A percentile compares a stretch with the other conserved stretches of the same genome.
Evolutionary conservation across 2,329 filamentous ascomycete genomes (phyloP).

Genomic region (Didymella glomerata): DNA sequence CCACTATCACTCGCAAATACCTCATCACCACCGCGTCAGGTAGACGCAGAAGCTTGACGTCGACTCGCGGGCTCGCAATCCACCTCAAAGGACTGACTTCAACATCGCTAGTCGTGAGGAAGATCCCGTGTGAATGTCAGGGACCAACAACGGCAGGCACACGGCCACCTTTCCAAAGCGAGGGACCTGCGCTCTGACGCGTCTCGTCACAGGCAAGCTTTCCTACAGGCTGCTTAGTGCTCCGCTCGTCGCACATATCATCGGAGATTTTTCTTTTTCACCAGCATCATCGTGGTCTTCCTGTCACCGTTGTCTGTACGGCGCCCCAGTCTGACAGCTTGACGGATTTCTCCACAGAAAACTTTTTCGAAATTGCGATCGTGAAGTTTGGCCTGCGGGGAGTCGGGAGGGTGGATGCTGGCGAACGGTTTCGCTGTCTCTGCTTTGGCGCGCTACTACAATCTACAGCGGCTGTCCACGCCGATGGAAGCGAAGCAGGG

Average conservation of each 20-base stretch:
- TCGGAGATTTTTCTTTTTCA: slow-evolving; percentile 18
- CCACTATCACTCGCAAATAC: slow-evolving; percentile 1
- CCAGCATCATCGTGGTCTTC: slow-evolving; percentile 31
- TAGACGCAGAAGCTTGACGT: slow-evolving; percentile 5
- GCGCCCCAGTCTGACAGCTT: slow-evolving; percentile 26
- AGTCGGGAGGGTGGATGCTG: slow-evolving; percentile 46
- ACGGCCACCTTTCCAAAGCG: slow-evolving; percentile 24
- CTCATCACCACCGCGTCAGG: slow-evolving; percentile 26
- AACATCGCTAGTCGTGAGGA: slow-evolving; percentile 5
- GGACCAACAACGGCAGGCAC: slow-evolving; percentile 19
- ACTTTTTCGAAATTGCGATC: slow-evolving; percentile 42
- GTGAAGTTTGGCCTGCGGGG: slow-evolving; percentile 48
- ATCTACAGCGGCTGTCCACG: slow-evolving; percentile 47
- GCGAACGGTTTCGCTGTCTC: slow-evolving; percentile 40
- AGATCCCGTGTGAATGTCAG: slow-evolving; percentile 8
- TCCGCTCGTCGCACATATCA: slow-evolving; percentile 19
- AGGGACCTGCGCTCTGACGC: slow-evolving; percentile 31
- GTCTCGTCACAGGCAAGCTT: slow-evolving; percentile 20
- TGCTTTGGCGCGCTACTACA: slow-evolving; percentile 45
- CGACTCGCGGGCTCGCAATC: slow-evolving; percentile 4
- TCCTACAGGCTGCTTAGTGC: slow-evolving; percentile 15
- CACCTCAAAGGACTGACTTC: slow-evolving; percentile 10
- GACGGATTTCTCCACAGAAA: slow-evolving; percentile 40
- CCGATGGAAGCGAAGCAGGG: slow-evolving; percentile 50
- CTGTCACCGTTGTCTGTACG: slow-evolving; percentile 23